Base-by-base conservation (phyloP, 2,329 filamentous ascomycete genomes). In the Colletotrichum sp. region DNA sequence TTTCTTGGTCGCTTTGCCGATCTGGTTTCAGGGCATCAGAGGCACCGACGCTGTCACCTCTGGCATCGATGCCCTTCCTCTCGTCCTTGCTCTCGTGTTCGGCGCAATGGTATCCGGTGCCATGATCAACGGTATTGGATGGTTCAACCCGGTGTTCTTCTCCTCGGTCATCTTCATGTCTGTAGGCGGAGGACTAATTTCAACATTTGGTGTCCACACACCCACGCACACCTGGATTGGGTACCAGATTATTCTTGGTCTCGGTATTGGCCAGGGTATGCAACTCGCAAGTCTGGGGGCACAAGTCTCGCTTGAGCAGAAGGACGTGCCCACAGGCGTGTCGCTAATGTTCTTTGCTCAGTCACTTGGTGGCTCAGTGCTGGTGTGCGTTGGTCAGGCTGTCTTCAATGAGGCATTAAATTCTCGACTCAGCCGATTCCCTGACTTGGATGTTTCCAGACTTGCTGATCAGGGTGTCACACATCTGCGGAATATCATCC, bases 11-110 rank as follows among this genome's bases (percentile, higher is more conserved):
- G 65, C 81, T 13, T 76, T 78, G 24, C 86, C 87, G 7, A 81
- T 89, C 18, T 89, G 87, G 78, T 89, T 89, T 81, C 88, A 90
- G 74, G 86, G 87, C 47, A 86, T 90, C 18, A 80, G 85, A 34
- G 83, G 82, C 16, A 81, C 81, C 24, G 80, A 78, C 6, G 82
- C 86, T 1, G 80, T 83, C 36, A 79, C 81, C 55, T 84, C 83
- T 12, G 84, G 84, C 8, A 82, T 86, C 33, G 80, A 80, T 12
- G 84, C 82, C 65, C 77, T 86, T 8, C 85, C 84, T 4, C 78
- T 83, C 74, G 80, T 86, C 8, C 77, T 86, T 12, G 79, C 79
- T 0, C 78, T 84, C 1, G 81, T 86, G 7, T 67, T 84, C 27
- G 79, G 78, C 24, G 80, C 81, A 31, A 77, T 85, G 38, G 8